Conservation (phyloP, 2,329 filamentous ascomycete genomes). For the Thielaviopsis punctulata region DNA sequence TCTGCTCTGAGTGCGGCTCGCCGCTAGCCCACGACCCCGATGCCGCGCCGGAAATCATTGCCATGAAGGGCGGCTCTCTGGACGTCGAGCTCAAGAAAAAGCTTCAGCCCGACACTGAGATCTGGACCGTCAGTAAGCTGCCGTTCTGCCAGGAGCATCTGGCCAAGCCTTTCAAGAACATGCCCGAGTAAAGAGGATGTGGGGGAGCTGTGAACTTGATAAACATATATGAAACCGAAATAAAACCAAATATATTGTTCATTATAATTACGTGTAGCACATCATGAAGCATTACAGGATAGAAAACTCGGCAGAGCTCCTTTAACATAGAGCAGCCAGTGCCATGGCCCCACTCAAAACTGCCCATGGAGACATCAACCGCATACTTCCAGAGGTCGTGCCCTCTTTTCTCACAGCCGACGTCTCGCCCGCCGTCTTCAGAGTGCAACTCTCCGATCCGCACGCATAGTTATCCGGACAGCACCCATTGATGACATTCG, state of each 20-base stretch:
- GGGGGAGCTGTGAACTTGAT: background rate
- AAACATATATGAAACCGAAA: background rate
- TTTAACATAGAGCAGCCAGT: background rate
- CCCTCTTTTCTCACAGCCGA: slow-evolving; percentile 37
- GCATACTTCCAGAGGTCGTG: slow-evolving; percentile 18
- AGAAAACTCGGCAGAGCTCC: background rate
- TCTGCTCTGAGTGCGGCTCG: slow-evolving; percentile 52
- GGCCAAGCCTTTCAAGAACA: slow-evolving; percentile 43
- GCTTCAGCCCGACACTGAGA: slow-evolving; percentile 52
- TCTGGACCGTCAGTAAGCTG: slow-evolving; percentile 52
- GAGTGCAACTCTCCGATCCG: slow-evolving; percentile 54
- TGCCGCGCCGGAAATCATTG: slow-evolving; percentile 52
- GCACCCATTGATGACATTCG: slow-evolving; percentile 56
- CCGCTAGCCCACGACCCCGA: slow-evolving; percentile 56
- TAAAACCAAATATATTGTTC: background rate
- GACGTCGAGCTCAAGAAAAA: slow-evolving; percentile 48
- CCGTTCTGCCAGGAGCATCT: slow-evolving; percentile 52
- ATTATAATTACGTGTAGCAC: background rate
- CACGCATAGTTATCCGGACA: slow-evolving; percentile 66
- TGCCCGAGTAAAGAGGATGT: slow-evolving; percentile 33
- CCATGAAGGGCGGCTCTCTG: slow-evolving; percentile 49
- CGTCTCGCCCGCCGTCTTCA: slow-evolving; percentile 33
- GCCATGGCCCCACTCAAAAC: background rate
- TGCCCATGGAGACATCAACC: background rate
- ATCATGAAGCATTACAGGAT: background rate